Evolutionary conservation across 2,329 filamentous ascomycete genomes (phyloP).

Genomic region (Didymella lethalis): DNA sequence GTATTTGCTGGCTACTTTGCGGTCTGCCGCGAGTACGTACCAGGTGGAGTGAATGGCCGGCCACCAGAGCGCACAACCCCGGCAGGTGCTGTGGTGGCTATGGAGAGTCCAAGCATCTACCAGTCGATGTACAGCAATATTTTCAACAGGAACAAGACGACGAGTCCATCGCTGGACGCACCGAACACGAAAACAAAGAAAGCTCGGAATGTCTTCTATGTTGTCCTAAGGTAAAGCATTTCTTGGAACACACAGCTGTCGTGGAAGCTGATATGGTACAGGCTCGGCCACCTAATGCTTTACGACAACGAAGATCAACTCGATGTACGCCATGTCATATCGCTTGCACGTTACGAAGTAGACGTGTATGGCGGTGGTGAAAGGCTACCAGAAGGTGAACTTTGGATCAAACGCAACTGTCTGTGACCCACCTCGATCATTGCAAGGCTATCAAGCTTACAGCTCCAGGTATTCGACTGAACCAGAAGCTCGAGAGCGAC

Average conservation of each 20-base stretch:
- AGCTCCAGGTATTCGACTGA: slow-evolving; percentile 67
- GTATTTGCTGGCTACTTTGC: slow-evolving; percentile 92
- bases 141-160: slow-evolving; percentile 77
- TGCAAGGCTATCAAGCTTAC: slow-evolving; percentile 15
- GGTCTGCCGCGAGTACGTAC: slow-evolving; percentile 91
- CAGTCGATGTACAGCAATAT: slow-evolving; percentile 98
- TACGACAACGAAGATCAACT: slow-evolving; percentile 96
- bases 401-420: slow-evolving; percentile 95
- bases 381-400: slow-evolving; percentile 83
- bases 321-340: slow-evolving; percentile 95
- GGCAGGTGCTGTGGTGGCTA: slow-evolving; percentile 76
- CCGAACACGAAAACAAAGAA: slow-evolving; percentile 62
- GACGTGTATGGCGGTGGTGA: slow-evolving; percentile 84
- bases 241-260: too few species aligned
- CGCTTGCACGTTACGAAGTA: slow-evolving; percentile 84
- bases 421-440: background rate
- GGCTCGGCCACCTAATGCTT: slow-evolving; percentile 89
- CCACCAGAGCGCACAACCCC: slow-evolving; percentile 87
- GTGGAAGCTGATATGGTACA: slow-evolving; percentile 25
- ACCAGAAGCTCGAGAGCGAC: slow-evolving; percentile 67
- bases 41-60: slow-evolving; percentile 90
- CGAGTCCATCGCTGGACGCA: slow-evolving; percentile 62
- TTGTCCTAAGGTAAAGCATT: slow-evolving; percentile 76
- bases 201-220: slow-evolving; percentile 90
- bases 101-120: slow-evolving; percentile 91